phyloP scores from a whole-genome alignment of 805 yeast genomes.

The Candida succiphila region DNA sequence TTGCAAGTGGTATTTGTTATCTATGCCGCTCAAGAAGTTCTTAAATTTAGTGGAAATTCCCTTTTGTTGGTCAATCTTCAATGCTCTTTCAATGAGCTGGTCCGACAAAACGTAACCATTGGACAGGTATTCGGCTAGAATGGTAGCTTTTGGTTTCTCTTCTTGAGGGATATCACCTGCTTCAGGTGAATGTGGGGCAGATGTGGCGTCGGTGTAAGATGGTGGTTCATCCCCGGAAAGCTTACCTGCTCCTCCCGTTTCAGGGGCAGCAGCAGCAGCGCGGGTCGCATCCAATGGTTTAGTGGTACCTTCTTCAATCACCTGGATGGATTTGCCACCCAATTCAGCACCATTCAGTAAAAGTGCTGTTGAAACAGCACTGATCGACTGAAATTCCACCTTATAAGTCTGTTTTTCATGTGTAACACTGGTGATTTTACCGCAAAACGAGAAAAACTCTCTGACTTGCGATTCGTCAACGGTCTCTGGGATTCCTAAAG shows the following conservation, averaged over 20 bases:
- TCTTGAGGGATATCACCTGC: slow-evolving; percentile 54
- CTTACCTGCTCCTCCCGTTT: neutral
- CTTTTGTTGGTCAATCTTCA: slow-evolving; percentile 53
- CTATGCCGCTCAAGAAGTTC: slow-evolving; percentile 43
- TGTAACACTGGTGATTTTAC: slow-evolving; percentile 32
- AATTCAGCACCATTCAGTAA: slow-evolving; percentile 67
- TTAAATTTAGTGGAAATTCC: slow-evolving; percentile 52
- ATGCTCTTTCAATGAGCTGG: slow-evolving; percentile 46
- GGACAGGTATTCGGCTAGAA: slow-evolving; percentile 66
- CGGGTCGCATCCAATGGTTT: slow-evolving; percentile 2
- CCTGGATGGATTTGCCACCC: slow-evolving; percentile 44
- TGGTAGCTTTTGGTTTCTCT: slow-evolving; percentile 65
- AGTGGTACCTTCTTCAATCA: slow-evolving; percentile 23
- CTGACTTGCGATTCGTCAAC: slow-evolving; percentile 41
- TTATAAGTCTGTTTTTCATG: slow-evolving; percentile 28
- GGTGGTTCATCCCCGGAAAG: neutral
- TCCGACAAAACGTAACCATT: slow-evolving; percentile 68
- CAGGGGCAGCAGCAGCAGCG: neutral
- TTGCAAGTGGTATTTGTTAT: slow-evolving; percentile 49
- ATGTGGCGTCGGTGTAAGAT: slow-evolving; percentile 1
- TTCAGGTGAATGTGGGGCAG: slow-evolving; percentile 2
- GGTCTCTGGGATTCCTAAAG: slow-evolving; percentile 42
- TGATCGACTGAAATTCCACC: slow-evolving; percentile 43
- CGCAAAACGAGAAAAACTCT: slow-evolving; percentile 72
- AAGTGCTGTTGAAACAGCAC: slow-evolving; percentile 64